A percentile compares a stretch with the other conserved stretches of the same genome.
Evolutionary conservation across 805 yeast species (phyloP).

Genomic region (Maudiozyma pseudohumilis): DNA sequence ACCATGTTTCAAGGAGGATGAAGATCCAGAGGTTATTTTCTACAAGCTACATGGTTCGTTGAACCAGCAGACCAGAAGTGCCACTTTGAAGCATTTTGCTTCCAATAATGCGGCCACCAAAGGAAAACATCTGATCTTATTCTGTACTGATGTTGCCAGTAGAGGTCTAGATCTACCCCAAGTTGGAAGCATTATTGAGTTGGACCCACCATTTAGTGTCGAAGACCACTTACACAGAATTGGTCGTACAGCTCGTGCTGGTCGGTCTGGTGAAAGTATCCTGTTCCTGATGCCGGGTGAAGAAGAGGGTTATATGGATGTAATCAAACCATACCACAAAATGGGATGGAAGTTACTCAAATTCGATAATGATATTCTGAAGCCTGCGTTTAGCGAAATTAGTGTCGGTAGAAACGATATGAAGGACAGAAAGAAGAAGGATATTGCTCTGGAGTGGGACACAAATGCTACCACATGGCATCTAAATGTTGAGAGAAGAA

Average conservation of each 20-base stretch:
- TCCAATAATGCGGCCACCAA: conserved; percentile 33
- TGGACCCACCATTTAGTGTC: conserved; percentile 88
- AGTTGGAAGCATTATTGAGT: conserved; percentile 78
- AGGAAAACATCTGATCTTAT: conserved; percentile 52
- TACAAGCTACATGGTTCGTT: conserved; percentile 86
- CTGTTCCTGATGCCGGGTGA: conserved; percentile 79
- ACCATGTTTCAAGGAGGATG: conserved; percentile 28
- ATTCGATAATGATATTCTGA: conserved; percentile 37
- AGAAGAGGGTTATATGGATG: conserved; percentile 75
- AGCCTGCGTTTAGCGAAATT: conserved; percentile 27
- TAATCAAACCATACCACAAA: conserved; percentile 48
- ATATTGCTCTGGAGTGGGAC: conserved; percentile 57
- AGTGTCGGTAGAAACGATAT: conserved; percentile 29
- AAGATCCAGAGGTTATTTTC: conserved; percentile 35
- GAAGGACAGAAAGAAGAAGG: conserved; percentile 25
- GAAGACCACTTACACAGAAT: conserved; percentile 95
- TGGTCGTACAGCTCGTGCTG: conserved; percentile 98
- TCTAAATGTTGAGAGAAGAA: conserved; percentile 78
- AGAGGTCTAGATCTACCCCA: conserved; percentile 90
- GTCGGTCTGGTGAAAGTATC: conserved; percentile 67
- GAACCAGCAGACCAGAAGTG: conserved; percentile 71
- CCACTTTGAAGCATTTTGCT: conserved; percentile 58
- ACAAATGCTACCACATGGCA: conserved; percentile 95
- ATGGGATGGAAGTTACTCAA: conserved; percentile 40
- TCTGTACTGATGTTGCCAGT: conserved; percentile 97